A percentile compares a stretch with the other conserved stretches of the same genome.
Evolutionary conservation across 2,329 filamentous ascomycete genomes (phyloP).

Genomic region (Scytalidium sp.): DNA sequence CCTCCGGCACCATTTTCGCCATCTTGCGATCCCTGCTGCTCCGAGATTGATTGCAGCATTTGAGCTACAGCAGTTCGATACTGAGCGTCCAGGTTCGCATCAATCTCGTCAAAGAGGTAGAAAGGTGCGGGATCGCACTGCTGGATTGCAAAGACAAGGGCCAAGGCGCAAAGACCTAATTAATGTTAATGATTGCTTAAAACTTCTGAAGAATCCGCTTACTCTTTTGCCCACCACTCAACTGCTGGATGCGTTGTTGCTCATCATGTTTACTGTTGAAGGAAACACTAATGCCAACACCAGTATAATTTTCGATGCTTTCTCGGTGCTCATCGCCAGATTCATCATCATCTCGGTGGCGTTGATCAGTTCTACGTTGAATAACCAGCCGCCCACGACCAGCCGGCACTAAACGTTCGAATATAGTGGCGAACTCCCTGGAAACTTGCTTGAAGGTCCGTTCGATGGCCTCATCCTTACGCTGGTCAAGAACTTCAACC

Average conservation of each 20-base stretch:
- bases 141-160: constrained; percentile 97
- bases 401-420: constrained; percentile 91
- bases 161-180: constrained; percentile 87
- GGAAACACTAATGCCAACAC: constrained; percentile 93
- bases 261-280: constrained; percentile 99
- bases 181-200: constrained; percentile 14
- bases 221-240: constrained; percentile 98
- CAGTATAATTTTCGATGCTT: constrained; percentile 89
- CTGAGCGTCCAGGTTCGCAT: constrained; percentile 96
- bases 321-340: constrained; percentile 66
- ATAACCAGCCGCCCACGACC: constrained; percentile 91
- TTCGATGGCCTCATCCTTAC: constrained; percentile 97
- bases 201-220: constrained; percentile 33
- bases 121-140: constrained; percentile 96
- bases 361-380: constrained; percentile 80
- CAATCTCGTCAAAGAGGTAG: constrained; percentile 99
- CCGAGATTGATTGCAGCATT: constrained; percentile 76
- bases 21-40: constrained; percentile 57
- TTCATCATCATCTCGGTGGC: constrained; percentile 61
- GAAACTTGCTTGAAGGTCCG: constrained; percentile 98
- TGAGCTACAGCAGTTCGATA: constrained; percentile 94
- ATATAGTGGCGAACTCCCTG: constrained; percentile 87
- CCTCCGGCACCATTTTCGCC: constrained; percentile 31
- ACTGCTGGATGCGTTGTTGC: constrained; percentile 95
- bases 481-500: constrained; percentile 86